Percentiles rank a stretch among this genome's conserved stretches.
These are phyloP conservation scores for Rhizopogon sp. DNA, from an alignment of 768 basidiomycete species.

Conservation along the genomic window DNA sequence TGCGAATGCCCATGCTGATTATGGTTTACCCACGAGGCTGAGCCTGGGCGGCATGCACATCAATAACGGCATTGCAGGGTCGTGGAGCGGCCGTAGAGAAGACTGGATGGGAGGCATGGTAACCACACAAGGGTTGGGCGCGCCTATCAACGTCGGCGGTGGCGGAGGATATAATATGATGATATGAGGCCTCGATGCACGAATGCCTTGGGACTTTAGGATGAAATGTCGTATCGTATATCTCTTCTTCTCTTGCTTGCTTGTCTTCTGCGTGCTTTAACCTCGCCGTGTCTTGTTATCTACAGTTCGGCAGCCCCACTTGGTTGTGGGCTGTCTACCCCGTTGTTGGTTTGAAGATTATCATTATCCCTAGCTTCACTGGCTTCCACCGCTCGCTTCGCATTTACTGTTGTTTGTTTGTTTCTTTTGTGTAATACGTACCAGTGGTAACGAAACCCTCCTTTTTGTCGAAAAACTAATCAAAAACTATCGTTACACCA, in stretches of 20 bases:
- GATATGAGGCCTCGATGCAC: slow-evolving; percentile 21
- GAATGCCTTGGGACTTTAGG: slow-evolving; percentile 11
- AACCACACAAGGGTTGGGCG: slow-evolving; percentile 29
- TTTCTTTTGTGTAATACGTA: slow-evolving; percentile 18
- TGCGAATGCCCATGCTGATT: slow-evolving; percentile 23
- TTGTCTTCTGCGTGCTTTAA: slow-evolving; percentile 8
- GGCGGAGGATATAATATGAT: slow-evolving; percentile 36
- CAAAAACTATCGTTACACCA: slow-evolving; percentile 4
- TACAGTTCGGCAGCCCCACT: slow-evolving; percentile 2
- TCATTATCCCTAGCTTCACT: slow-evolving; percentile 2
- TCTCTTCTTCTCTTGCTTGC: slow-evolving; percentile 7
- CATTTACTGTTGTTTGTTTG: slow-evolving; percentile 3
- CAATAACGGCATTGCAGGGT: slow-evolving; percentile 18
- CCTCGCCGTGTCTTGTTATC: slow-evolving; percentile 12
- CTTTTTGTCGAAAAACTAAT: slow-evolving; percentile 10
- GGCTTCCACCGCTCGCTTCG: not conserved
- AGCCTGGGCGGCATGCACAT: slow-evolving; percentile 18
- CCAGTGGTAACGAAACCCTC: slow-evolving; percentile 13
- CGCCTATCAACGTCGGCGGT: slow-evolving; percentile 35
- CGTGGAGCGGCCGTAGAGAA: slow-evolving; percentile 22
- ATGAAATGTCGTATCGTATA: slow-evolving; percentile 1
- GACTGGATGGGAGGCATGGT: slow-evolving; percentile 30
- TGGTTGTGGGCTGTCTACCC: slow-evolving; percentile 2
- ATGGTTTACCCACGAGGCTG: slow-evolving; percentile 16
- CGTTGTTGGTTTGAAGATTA: not conserved